Evolutionary conservation across 2,329 filamentous ascomycete genomes (phyloP).

Genomic region (Aspergillus cejpii): DNA sequence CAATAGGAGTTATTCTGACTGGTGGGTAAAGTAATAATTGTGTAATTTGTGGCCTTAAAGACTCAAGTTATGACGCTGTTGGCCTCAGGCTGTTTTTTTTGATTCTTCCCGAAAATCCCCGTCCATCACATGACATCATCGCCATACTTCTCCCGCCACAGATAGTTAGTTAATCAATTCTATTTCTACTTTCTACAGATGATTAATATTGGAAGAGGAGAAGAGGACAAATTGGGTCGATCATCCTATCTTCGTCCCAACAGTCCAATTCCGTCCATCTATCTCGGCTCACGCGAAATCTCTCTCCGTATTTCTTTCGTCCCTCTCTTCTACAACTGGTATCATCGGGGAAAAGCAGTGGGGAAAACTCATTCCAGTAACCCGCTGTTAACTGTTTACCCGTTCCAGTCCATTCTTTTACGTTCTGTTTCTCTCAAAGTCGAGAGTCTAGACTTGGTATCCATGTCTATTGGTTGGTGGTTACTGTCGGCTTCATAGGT

Average conservation of each 20-base stretch:
- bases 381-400: slow-evolving; percentile 5
- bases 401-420: slow-evolving; percentile 14
- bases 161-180: too few species aligned
- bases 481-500: not conserved
- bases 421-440: slow-evolving; percentile 8
- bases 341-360: slow-evolving; percentile 17
- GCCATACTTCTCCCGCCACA: not conserved
- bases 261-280: not conserved
- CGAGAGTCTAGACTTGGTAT: slow-evolving; percentile 11
- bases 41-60: not conserved
- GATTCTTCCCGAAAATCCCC: slow-evolving; percentile 20
- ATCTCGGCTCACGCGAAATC: slow-evolving; percentile 9
- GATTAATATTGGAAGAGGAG: too few species aligned
- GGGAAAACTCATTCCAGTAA: slow-evolving; percentile 12
- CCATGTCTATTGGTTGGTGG: not conserved
- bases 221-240: too few species aligned
- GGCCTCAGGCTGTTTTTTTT: slow-evolving; percentile 13
- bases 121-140: slow-evolving; percentile 23
- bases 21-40: slow-evolving; percentile 17
- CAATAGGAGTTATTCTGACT: slow-evolving; percentile 1
- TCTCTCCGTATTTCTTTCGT: slow-evolving; percentile 26
- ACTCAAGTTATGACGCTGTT: slow-evolving; percentile 16
- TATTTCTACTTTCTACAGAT: too few species aligned
- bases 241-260: too few species aligned
- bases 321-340: slow-evolving; percentile 4